Conservation (phyloP, 2,329 filamentous ascomycete genomes). For the Knufia fluminis region DNA sequence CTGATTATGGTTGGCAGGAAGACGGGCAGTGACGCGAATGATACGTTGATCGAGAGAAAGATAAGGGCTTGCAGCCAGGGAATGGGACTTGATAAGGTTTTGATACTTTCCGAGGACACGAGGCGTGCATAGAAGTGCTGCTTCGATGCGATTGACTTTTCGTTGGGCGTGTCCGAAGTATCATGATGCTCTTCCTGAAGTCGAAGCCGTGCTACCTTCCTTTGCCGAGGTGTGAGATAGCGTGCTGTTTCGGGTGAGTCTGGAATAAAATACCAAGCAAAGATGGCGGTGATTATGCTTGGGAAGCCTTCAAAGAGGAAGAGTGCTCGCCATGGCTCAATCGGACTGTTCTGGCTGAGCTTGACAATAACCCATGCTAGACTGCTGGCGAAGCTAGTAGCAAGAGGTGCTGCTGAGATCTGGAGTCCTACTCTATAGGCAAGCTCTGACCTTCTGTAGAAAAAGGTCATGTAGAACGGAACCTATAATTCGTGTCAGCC, state of each 20-base stretch:
- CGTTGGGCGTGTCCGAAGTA: not conserved
- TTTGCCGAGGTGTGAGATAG: conserved; percentile 55
- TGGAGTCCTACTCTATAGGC: conserved; percentile 80
- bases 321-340: conserved; percentile 76
- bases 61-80: conserved; percentile 69
- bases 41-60: conserved; percentile 81
- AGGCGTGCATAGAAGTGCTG: not conserved
- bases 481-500: conserved; percentile 24
- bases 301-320: conserved; percentile 82
- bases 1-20: conserved; percentile 72
- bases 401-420: conserved; percentile 61
- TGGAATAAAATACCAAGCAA: conserved; percentile 66
- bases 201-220: conserved; percentile 61
- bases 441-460: conserved; percentile 59
- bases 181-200: conserved; percentile 23
- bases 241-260: conserved; percentile 60
- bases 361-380: conserved; percentile 69
- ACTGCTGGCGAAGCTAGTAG: conserved; percentile 61
- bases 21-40: conserved; percentile 78
- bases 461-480: conserved; percentile 56
- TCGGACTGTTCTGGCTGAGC: conserved; percentile 53
- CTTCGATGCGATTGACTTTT: not conserved
- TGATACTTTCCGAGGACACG: conserved; percentile 16
- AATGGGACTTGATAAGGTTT: conserved; percentile 47
- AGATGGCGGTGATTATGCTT: conserved; percentile 62